A percentile compares a stretch with the other conserved stretches of the same genome.
phyloP scores from a whole-genome alignment of 345 rosid species.

The Pelargonium nanum region DNA sequence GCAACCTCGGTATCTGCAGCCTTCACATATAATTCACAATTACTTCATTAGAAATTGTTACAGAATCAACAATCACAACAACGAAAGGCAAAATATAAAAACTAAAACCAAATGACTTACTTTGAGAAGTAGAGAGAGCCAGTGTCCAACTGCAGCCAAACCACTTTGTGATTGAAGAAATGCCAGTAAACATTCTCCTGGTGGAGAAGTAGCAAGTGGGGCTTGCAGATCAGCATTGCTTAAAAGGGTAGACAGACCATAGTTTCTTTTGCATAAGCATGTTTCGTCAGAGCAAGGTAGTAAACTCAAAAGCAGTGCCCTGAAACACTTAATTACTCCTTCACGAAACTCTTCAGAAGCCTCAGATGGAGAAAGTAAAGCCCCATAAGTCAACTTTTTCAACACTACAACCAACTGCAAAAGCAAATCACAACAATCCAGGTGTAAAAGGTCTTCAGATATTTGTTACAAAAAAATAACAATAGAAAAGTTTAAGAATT shows the following conservation, averaged over 20 bases:
- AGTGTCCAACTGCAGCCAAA: slow-evolving; percentile 78
- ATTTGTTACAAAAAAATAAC: too few relatives aligned
- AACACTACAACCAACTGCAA: slow-evolving; percentile 67
- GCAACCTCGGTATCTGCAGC: slow-evolving; percentile 79
- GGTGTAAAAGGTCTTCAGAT: not conserved
- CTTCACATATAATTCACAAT: slow-evolving; percentile 31
- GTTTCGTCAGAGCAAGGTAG: slow-evolving; percentile 41
- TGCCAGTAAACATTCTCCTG: slow-evolving; percentile 57
- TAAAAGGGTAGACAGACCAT: slow-evolving; percentile 46
- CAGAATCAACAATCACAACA: not conserved
- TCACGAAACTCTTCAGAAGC: slow-evolving; percentile 89
- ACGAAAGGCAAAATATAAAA: slow-evolving; percentile 2
- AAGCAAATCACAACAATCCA: slow-evolving; percentile 7
- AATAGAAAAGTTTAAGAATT: too few relatives aligned
- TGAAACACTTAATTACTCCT: slow-evolving; percentile 74
- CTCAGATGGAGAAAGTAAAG: slow-evolving; percentile 57
- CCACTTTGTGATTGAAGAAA: slow-evolving; percentile 78
- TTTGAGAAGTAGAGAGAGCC: slow-evolving; percentile 86
- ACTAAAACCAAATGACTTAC: slow-evolving; percentile 21
- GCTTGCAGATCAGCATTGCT: slow-evolving; percentile 25
- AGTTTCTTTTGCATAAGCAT: slow-evolving; percentile 49
- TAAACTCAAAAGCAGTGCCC: slow-evolving; percentile 50
- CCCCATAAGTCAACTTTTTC: slow-evolving; percentile 67
- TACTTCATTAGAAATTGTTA: not conserved
- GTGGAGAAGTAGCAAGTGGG: slow-evolving; percentile 14